Evolutionary conservation across 129 eudicot species (phyloP).

Genomic region (Erigeron canadensis): DNA sequence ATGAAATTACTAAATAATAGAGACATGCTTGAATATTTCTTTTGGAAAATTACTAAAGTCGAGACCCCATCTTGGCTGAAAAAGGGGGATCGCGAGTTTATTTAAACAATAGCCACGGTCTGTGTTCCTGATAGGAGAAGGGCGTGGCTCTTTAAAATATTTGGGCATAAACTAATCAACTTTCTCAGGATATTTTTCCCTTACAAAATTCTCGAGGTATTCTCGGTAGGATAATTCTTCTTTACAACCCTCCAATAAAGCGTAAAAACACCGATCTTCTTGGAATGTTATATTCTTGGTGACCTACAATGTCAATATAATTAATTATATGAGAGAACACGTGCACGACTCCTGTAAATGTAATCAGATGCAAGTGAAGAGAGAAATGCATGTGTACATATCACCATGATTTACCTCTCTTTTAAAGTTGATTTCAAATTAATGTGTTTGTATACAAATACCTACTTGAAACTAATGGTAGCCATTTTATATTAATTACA

Average conservation of each 20-base stretch:
- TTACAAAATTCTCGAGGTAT: constrained; percentile 59
- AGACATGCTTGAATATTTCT: background rate
- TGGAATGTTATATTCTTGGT: constrained; percentile 53
- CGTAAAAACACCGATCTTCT: constrained; percentile 67
- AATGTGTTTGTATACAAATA: background rate
- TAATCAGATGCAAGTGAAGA: background rate
- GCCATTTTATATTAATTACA: too few species aligned
- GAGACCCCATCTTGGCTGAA: background rate
- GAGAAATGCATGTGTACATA: background rate
- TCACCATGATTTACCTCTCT: background rate
- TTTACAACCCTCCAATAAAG: constrained; percentile 58
- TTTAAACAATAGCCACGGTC: background rate
- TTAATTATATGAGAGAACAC: background rate
- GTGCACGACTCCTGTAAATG: background rate
- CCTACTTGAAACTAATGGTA: background rate
- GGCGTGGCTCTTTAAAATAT: constrained; percentile 53
- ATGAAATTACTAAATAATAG: too few species aligned
- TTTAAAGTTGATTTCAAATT: background rate
- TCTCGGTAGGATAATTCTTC: constrained; percentile 74
- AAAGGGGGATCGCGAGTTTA: background rate
- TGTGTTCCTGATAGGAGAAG: constrained; percentile 34
- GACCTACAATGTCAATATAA: constrained; percentile 44
- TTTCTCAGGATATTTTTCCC: constrained; percentile 58
- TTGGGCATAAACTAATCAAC: constrained; percentile 49
- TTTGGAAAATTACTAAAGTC: background rate